A percentile compares a stretch with the other conserved stretches of the same genome.
These are phyloP conservation scores for Ilyonectria destructans DNA, from an alignment of 2,329 filamentous ascomycete species.

Conservation along the genomic window DNA sequence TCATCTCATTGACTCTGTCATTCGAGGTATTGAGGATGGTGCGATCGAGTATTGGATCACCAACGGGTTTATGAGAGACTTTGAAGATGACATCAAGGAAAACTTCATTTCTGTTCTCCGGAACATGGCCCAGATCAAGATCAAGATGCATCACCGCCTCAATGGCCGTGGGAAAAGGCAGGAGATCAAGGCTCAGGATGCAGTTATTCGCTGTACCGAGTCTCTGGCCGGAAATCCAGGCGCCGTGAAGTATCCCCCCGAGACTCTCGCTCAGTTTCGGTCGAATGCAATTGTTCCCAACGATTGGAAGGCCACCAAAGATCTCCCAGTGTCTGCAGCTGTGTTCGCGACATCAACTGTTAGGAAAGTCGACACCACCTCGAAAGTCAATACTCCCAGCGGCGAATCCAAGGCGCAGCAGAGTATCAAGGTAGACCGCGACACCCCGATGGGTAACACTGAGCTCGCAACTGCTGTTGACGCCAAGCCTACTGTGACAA, in stretches of 20 bases:
- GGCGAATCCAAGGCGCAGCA: not conserved
- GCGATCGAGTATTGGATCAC: slow-evolving; percentile 47
- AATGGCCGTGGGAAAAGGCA: not conserved
- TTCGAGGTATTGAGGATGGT: slow-evolving; percentile 47
- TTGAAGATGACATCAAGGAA: slow-evolving; percentile 44
- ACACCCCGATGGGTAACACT: slow-evolving; percentile 23
- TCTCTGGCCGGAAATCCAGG: not conserved
- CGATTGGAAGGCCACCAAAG: slow-evolving; percentile 21
- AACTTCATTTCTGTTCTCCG: slow-evolving; percentile 43
- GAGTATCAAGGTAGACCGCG: not conserved
- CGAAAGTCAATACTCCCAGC: not conserved
- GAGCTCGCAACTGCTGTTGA: not conserved
- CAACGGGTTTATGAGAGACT: slow-evolving; percentile 44
- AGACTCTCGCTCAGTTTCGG: slow-evolving; percentile 28
- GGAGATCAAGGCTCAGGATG: not conserved
- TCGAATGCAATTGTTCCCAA: slow-evolving; percentile 16
- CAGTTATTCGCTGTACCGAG: not conserved
- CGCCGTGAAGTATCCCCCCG: slow-evolving; percentile 35
- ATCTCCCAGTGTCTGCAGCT: slow-evolving; percentile 11
- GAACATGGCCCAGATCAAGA: slow-evolving; percentile 42
- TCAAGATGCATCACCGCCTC: slow-evolving; percentile 35
- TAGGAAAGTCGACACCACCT: not conserved
- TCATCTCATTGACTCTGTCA: slow-evolving; percentile 32
- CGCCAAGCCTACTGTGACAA: slow-evolving; percentile 1
- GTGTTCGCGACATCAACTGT: not conserved